Percentiles rank a stretch among this genome's conserved stretches.
Conservation (phyloP, 1,284 basidiomycete species). For the Moesziomyces globuligerus region DNA sequence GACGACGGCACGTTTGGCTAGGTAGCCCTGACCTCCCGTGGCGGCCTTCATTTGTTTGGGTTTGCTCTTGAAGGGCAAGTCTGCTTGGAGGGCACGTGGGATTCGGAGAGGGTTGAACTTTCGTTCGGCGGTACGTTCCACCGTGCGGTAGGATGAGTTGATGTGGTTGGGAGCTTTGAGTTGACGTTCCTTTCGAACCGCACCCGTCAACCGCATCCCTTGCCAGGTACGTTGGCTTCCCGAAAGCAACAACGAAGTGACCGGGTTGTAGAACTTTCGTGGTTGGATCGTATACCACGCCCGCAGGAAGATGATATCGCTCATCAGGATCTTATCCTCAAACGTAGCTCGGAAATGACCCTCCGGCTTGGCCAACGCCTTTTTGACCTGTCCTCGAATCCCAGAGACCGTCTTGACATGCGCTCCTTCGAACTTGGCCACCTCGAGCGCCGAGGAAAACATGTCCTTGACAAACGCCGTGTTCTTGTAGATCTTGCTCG, state of each 20-base stretch:
- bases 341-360: constrained; percentile 96
- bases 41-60: constrained; percentile 79
- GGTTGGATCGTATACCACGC: constrained; percentile 98
- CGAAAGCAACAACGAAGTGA: constrained; percentile 80
- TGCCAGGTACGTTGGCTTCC: constrained; percentile 60
- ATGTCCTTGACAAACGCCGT: constrained; percentile 98
- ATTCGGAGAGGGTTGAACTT: constrained; percentile 92
- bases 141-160: constrained; percentile 85
- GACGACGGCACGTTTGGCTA: constrained; percentile 76
- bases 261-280: constrained; percentile 94
- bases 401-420: constrained; percentile 94
- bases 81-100: constrained; percentile 86
- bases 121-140: constrained; percentile 75
- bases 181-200: constrained; percentile 84
- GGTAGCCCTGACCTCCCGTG: constrained; percentile 72
- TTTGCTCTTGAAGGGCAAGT: constrained; percentile 91
- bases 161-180: constrained; percentile 81
- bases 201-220: constrained; percentile 95
- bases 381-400: constrained; percentile 95
- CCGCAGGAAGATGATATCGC: constrained; percentile 92
- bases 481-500: constrained; percentile 98
- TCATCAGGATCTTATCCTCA: constrained; percentile 96
- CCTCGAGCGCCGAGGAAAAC: constrained; percentile 91
- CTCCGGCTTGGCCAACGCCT: constrained; percentile 90
- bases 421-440: constrained; percentile 98